These are phyloP conservation scores for Syzygium aromaticum DNA, from an alignment of 345 rosid genomes.

Conservation along the genomic window DNA sequence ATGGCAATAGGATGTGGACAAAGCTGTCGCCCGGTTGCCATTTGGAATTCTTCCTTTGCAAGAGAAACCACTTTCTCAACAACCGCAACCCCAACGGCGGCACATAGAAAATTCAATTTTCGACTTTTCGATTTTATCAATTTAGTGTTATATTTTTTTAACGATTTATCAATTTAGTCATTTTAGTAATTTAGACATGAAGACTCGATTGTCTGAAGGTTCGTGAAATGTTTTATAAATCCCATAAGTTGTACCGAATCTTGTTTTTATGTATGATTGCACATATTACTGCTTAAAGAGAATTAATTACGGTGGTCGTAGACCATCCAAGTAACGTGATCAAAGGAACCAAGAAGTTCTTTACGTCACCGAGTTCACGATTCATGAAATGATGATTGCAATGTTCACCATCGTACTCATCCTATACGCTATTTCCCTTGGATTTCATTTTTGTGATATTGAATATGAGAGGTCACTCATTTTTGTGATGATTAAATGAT, in stretches of 20 bases:
- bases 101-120: not conserved
- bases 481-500: not conserved
- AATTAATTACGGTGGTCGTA: not conserved
- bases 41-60: not conserved
- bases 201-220: too few relatives aligned
- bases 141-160: accelerated
- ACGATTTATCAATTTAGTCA: too few relatives aligned
- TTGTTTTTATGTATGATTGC: not conserved
- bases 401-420: not conserved
- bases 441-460: not conserved
- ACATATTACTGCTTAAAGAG: not conserved
- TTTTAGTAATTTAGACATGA: too few relatives aligned
- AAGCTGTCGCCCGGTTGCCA: not conserved
- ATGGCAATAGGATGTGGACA: not conserved
- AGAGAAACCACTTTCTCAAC: not conserved
- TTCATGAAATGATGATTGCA: not conserved
- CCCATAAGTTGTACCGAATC: not conserved
- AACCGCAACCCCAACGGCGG: not conserved
- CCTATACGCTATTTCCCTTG: not conserved
- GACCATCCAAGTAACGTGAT: not conserved
- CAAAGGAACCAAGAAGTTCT: not conserved
- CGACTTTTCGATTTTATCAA: not conserved
- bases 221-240: not conserved
- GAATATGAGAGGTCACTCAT: not conserved
- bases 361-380: not conserved